A percentile compares a stretch with the other conserved stretches of the same genome.
Conservation (phyloP, 2,329 filamentous ascomycete species). For the Penicillium brasilianum region DNA sequence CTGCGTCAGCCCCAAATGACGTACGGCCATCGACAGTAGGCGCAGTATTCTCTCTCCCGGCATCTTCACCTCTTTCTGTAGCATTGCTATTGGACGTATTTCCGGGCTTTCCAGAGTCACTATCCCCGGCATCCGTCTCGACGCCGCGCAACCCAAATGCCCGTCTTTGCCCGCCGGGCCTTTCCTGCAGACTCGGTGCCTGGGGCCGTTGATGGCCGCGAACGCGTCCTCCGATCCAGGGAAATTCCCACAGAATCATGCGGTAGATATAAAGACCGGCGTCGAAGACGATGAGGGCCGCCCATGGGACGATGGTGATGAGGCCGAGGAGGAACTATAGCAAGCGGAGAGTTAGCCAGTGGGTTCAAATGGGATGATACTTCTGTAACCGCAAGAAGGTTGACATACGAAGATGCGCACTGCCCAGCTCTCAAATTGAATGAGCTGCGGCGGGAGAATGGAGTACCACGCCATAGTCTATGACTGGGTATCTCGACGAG, state of each 20-base stretch:
- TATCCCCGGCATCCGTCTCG: slow-evolving; percentile 24
- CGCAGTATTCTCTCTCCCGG: slow-evolving; percentile 21
- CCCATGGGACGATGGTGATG: slow-evolving; percentile 67
- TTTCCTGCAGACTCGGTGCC: slow-evolving; percentile 65
- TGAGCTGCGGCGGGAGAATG: slow-evolving; percentile 64
- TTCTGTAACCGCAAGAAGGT: background rate
- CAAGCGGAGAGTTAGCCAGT: slow-evolving; percentile 8
- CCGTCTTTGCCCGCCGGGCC: slow-evolving; percentile 55
- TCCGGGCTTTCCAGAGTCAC: slow-evolving; percentile 4
- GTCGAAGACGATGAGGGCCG: slow-evolving; percentile 67
- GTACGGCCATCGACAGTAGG: slow-evolving; percentile 8
- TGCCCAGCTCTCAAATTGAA: slow-evolving; percentile 65
- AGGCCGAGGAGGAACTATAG: slow-evolving; percentile 64
- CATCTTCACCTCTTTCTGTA: background rate
- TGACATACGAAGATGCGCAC: slow-evolving; percentile 64
- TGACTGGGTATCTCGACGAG: background rate
- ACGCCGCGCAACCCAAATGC: slow-evolving; percentile 36
- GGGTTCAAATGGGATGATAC: background rate
- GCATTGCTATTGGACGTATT: background rate
- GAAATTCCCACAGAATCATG: slow-evolving; percentile 58
- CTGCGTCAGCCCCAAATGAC: slow-evolving; percentile 15
- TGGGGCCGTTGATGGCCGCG: slow-evolving; percentile 59
- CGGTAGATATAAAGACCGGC: slow-evolving; percentile 66
- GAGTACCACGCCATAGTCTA: slow-evolving; percentile 66
- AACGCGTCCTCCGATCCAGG: slow-evolving; percentile 58